Base-by-base conservation (phyloP, 148 eudicot species). In the Amaranthus cruentus region DNA sequence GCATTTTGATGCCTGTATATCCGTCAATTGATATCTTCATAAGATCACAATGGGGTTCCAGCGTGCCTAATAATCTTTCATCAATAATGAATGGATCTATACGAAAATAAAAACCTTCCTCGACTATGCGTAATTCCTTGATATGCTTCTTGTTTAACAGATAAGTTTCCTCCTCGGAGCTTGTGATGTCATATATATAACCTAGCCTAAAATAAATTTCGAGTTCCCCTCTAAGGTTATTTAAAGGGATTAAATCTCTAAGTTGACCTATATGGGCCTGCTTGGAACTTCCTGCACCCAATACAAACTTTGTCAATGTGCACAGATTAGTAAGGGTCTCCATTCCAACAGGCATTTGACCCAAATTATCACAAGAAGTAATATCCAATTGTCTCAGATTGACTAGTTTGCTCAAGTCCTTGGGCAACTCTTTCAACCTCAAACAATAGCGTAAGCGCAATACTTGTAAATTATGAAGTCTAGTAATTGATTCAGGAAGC, bases 391-490 rank as follows among this genome's bases (percentile, higher is more conserved):
- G 74, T 69, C 75, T 64, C 3, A 82, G 82, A 61, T 70, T 79
- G 13, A 63, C 18, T 12, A 79, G 62, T 50, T 76, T 79, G 0
- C 66, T 42, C 4, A 73, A 48, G n/a, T 70, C 48, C 10, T 2
- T 28, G 3, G 85, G 85, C 9, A 83, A 53, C 15, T 62, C 69
- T 57, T 9, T 49, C 0, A 79, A 70, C 5, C 8, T 0, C 0
- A 12, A 0, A 14, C 68, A 56, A 10, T 9, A 12, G 18, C 18
- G 18, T 28, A 79, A 72, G 46, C 72, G 28, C 47, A 82, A 8
- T 3, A 64, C 66, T 47, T 78, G 77, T 76, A 85, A 53, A 71
- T 84, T 84, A 21, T 66, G 47, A 12, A 84, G 80, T 53, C 74
- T 77, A 50, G 81, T 68, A 12, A 82, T 68, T 5, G 84, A 71